Evolutionary conservation across 768 basidiomycete species (phyloP), one percentile per base, ranked within the genome.

Genomic region (Strobilomyces echinocephalus): DNA sequence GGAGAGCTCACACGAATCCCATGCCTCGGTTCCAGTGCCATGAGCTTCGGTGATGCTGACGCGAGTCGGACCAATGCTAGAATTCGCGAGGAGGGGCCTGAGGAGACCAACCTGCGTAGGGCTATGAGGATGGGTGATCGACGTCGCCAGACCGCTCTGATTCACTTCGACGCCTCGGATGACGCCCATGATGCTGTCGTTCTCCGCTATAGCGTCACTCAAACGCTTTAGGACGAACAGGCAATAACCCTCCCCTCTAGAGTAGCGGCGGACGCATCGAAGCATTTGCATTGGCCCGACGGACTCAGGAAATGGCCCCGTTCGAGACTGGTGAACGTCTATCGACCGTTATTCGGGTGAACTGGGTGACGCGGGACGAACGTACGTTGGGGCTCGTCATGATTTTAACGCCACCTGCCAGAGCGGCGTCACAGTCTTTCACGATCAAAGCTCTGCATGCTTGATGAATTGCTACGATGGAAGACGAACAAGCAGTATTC

Each of bases 401-500:
- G 52, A 83, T 63, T 59, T 88, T 88, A 28, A 88, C 82, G n/a
- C 87, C 86, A 21, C 85, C 87, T 16, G 84, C 88, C 28, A 90
- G 68, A 1, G 24, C 24, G 24, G 24, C 24, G 24, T 24, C 24
- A n/a, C n/a, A 24, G 24, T 24, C 24, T 24, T 24, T 24, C 24
- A 24, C 4, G 2, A 24, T 24, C 24, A 24, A 24, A 24, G 24
- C 24, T 24, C 24, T 24, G 24, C 24, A 24, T 24, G 24, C 24
- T 24, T 24, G 24, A 24, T 24, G 24, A 24, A 24, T 24, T 4
- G 85, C 85, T 26, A 84, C 79, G 31, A 76, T 69, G 5, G 85
- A 85, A 4, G 86, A 85, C 8, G 87, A 89, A 63, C 88, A 89
- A 1, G 87, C 85, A 0, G 87, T 89, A 55, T 90, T 85, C 34